A percentile compares a stretch with the other conserved stretches of the same genome.
Evolutionary conservation across 2,329 filamentous ascomycete species (phyloP).

Genomic region (Ophiostoma angusticollis): DNA sequence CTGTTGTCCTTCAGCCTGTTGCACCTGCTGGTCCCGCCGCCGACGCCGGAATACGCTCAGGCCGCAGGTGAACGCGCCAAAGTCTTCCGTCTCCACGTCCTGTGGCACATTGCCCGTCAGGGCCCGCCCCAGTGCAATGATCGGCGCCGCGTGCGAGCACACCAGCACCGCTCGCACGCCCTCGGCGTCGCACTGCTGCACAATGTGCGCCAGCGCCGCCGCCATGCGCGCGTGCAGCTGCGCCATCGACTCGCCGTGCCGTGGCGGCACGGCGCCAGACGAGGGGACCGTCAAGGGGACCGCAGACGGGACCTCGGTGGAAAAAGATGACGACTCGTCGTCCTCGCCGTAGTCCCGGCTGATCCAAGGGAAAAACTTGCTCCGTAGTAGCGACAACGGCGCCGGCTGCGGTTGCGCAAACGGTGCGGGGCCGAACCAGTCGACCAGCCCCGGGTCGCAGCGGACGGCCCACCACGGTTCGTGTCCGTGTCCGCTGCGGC

Average conservation of each 20-base stretch:
- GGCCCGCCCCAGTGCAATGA: constrained; percentile 75
- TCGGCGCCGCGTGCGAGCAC: constrained; percentile 77
- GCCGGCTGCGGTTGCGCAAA: constrained; percentile 79
- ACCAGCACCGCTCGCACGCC: constrained; percentile 61
- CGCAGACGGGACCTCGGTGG: too few relatives aligned
- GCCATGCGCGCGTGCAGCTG: constrained; percentile 72
- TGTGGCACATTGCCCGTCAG: constrained; percentile 69
- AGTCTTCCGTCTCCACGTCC: constrained; percentile 62
- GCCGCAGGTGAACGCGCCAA: constrained; percentile 72
- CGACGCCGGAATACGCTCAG: constrained; percentile 49
- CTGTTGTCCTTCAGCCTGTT: constrained; percentile 1
- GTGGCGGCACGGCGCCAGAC: constrained; percentile 53
- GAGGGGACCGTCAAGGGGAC: constrained; percentile 10
- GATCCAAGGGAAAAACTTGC: constrained; percentile 52
- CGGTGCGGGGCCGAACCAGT: constrained; percentile 82
- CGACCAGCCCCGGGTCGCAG: constrained; percentile 50
- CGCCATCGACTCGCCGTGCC: constrained; percentile 64
- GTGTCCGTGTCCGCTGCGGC: background rate
- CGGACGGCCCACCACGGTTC: constrained; percentile 29
- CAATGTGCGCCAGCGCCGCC: constrained; percentile 54
- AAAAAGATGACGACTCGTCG: too few relatives aligned
- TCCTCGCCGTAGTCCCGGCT: constrained; percentile 36
- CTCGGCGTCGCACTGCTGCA: constrained; percentile 58
- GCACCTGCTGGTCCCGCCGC: constrained; percentile 10
- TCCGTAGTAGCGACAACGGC: constrained; percentile 39